Percentiles rank a stretch among this genome's conserved stretches.
These are phyloP conservation scores for Cryoendolithus antarcticus DNA, from an alignment of 2,329 filamentous ascomycete genomes.

Conservation along the genomic window DNA sequence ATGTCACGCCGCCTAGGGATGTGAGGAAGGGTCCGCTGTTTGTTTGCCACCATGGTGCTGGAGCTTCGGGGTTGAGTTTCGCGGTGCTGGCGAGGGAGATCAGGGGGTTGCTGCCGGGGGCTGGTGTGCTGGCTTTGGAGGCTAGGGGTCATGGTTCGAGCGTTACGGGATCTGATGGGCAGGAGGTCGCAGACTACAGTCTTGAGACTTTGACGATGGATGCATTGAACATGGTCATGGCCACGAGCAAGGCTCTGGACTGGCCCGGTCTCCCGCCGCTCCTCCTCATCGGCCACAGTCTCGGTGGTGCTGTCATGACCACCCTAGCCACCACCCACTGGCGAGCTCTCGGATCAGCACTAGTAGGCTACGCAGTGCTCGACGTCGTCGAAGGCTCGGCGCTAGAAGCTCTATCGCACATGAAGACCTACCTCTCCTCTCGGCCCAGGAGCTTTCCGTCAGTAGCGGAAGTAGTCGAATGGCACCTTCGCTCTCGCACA, in stretches of 20 bases:
- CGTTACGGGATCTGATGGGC: conserved; percentile 29
- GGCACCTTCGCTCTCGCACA: conserved; percentile 83
- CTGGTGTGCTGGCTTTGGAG: conserved; percentile 75
- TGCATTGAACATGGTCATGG: conserved; percentile 53
- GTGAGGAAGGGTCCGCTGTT: conserved; percentile 62
- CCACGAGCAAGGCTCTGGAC: conserved; percentile 54
- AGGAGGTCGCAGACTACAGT: conserved; percentile 50
- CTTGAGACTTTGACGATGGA: conserved; percentile 63
- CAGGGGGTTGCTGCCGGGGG: conserved; percentile 60
- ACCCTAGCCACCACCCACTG: conserved; percentile 55
- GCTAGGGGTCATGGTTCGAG: conserved; percentile 77
- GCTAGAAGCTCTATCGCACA: conserved; percentile 85
- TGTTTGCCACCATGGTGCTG: conserved; percentile 88
- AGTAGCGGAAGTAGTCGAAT: conserved; percentile 71
- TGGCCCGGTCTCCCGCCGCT: conserved; percentile 65
- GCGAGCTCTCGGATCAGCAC: conserved; percentile 43
- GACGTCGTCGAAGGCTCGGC: conserved; percentile 94
- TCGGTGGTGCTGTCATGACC: conserved; percentile 84
- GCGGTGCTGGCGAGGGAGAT: conserved; percentile 69
- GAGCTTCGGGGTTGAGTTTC: conserved; percentile 86
- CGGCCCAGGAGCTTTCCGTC: conserved; percentile 69
- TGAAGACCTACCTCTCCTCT: conserved; percentile 81
- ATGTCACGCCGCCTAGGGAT: conserved; percentile 62
- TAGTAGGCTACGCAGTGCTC: conserved; percentile 79
- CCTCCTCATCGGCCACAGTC: conserved; percentile 78